These are phyloP conservation scores for Phaeolepiota aurea DNA, from an alignment of 768 basidiomycete genomes.

Conservation along the genomic window DNA sequence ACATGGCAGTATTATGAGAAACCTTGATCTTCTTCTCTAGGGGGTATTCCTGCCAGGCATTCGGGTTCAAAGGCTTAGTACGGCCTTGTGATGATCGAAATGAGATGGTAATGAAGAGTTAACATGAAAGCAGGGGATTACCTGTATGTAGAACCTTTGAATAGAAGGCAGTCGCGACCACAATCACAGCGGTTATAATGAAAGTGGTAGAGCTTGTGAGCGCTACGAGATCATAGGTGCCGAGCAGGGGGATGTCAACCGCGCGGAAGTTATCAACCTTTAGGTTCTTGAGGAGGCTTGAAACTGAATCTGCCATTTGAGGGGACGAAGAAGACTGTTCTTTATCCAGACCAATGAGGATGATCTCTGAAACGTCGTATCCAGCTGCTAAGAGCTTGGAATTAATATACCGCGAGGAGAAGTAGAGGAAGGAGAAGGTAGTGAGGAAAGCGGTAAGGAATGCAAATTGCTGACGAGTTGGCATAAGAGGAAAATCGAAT, in stretches of 20 bases:
- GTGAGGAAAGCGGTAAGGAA: conserved; percentile 46
- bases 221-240: conserved; percentile 28
- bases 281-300: conserved; percentile 14
- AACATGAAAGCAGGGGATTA: conserved; percentile 12
- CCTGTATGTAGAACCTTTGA: conserved; percentile 40
- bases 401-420: conserved; percentile 31
- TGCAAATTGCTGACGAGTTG: conserved; percentile 45
- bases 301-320: conserved; percentile 6
- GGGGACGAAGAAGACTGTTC: conserved; percentile 8
- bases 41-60: conserved; percentile 75
- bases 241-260: conserved; percentile 25
- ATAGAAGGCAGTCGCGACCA: conserved; percentile 43
- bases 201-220: conserved; percentile 35
- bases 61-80: conserved; percentile 61
- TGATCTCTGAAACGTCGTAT: conserved; percentile 49
- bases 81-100: conserved; percentile 33
- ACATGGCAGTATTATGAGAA: conserved; percentile 97
- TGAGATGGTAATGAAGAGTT: conserved; percentile 9
- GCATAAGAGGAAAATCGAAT: conserved; percentile 26
- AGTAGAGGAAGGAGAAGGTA: conserved; percentile 39
- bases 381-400: conserved; percentile 41
- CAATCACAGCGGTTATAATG: conserved; percentile 41
- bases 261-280: conserved; percentile 18
- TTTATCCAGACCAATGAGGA: conserved; percentile 50
- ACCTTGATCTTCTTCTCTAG: conserved; percentile 74